Percentiles rank a stretch among this genome's conserved stretches.
Evolutionary conservation across 805 yeast species (phyloP).

Genomic region (Starmerella stigmatis): DNA sequence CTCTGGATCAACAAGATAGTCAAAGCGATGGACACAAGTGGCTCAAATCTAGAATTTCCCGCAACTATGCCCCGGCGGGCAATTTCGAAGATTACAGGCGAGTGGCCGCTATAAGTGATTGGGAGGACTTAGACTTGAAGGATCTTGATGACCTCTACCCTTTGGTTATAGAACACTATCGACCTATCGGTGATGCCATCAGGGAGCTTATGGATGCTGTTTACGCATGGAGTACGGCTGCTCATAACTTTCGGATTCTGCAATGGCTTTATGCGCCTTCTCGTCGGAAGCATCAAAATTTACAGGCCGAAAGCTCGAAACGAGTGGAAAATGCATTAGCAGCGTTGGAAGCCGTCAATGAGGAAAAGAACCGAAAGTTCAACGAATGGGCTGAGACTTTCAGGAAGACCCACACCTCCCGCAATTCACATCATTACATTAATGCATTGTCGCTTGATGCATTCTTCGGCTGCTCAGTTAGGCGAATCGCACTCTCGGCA

Average conservation of each 20-base stretch:
- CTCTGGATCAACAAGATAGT: not conserved
- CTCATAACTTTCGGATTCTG: conserved; percentile 22
- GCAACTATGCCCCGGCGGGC: conserved; percentile 11
- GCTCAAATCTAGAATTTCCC: conserved; percentile 2
- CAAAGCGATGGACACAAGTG: not conserved
- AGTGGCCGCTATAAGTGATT: not conserved
- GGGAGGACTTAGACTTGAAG: conserved; percentile 6
- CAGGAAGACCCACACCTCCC: not conserved
- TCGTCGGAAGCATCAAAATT: conserved; percentile 8
- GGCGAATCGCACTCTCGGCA: not conserved
- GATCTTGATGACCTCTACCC: conserved; percentile 13
- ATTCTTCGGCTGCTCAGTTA: conserved; percentile 6
- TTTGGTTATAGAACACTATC: conserved; percentile 13
- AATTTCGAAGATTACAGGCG: conserved; percentile 6
- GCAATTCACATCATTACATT: conserved; percentile 4
- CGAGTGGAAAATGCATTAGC: not conserved
- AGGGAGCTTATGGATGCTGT: conserved; percentile 11
- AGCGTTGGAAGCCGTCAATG: not conserved
- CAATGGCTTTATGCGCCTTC: conserved; percentile 11
- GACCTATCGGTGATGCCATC: conserved; percentile 6
- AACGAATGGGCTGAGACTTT: not conserved
- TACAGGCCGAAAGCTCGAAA: not conserved
- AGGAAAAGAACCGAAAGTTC: not conserved
- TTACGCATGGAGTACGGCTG: conserved; percentile 22
- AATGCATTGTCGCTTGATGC: conserved; percentile 10